These are phyloP conservation scores for Gracilaria gracilis DNA, from an alignment of 23 red algal genomes.

Conservation along the genomic window DNA sequence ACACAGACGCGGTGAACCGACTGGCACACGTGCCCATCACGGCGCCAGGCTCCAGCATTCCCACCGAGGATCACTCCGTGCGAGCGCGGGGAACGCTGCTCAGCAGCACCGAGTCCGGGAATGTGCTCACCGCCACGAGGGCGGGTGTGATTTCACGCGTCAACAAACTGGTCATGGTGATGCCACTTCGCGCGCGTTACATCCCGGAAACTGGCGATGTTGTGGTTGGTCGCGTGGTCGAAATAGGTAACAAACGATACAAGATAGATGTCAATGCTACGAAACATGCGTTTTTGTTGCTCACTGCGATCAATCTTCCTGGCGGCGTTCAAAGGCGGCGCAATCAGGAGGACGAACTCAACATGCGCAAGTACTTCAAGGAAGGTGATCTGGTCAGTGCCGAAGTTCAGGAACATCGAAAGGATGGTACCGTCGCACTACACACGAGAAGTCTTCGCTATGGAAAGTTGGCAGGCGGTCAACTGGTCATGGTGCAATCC, in stretches of 20 bases:
- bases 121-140: constrained; percentile 80
- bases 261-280: constrained; percentile 83
- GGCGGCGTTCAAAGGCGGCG: constrained; percentile 90
- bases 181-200: constrained; percentile 85
- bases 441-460: constrained; percentile 89
- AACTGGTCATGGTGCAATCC: constrained; percentile 80
- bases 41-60: constrained; percentile 50
- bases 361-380: constrained; percentile 91
- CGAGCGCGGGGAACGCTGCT: constrained; percentile 60
- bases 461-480: constrained; percentile 71
- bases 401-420: constrained; percentile 92
- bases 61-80: constrained; percentile 62
- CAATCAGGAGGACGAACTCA: constrained; percentile 92
- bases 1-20: constrained; percentile 7
- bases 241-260: constrained; percentile 81
- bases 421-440: constrained; percentile 88
- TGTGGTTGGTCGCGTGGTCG: constrained; percentile 89
- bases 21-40: constrained; percentile 74
- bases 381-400: constrained; percentile 93
- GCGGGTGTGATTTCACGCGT: constrained; percentile 89
- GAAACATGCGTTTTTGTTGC: constrained; percentile 80
- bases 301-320: constrained; percentile 91
- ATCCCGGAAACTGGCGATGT: constrained; percentile 96
- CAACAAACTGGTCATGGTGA: constrained; percentile 95
- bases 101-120: constrained; percentile 32